These are phyloP conservation scores for Schizophyllum amplum DNA, from an alignment of 1,284 basidiomycete genomes.

Conservation along the genomic window DNA sequence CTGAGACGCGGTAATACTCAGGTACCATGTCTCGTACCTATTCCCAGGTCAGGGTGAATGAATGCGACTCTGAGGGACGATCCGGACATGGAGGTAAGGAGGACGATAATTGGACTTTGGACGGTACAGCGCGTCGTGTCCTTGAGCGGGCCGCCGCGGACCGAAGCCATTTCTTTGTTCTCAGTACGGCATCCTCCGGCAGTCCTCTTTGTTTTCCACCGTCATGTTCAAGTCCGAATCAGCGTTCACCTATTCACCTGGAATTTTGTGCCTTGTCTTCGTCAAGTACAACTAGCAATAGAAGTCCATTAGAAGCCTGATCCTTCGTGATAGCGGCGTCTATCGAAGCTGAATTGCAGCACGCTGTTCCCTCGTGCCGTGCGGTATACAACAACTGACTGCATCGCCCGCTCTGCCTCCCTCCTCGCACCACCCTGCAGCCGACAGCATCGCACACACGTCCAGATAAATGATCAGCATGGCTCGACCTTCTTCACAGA, in stretches of 20 bases:
- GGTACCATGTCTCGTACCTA: slow-evolving; percentile 47
- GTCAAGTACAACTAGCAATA: not conserved
- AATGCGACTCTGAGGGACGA: slow-evolving; percentile 65
- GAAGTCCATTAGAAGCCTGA: no score
- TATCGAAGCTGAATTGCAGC: not conserved
- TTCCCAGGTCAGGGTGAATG: slow-evolving; percentile 92
- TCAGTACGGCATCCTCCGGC: no score
- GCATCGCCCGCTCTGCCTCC: not conserved
- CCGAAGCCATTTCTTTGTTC: no score
- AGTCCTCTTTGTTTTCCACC: no score
- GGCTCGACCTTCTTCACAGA: not conserved
- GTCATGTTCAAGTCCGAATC: no score
- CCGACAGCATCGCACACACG: not conserved
- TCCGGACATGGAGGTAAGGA: no score
- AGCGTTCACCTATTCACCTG: no score
- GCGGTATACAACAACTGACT: not conserved
- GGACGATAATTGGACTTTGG: no score
- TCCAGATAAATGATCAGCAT: not conserved
- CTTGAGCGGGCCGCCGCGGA: no score
- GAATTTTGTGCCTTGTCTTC: not conserved
- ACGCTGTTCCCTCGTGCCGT: not conserved
- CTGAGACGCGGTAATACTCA: slow-evolving; percentile 4
- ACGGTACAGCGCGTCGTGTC: no score
- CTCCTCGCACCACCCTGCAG: not conserved
- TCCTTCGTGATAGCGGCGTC: not conserved